Evolutionary conservation across 805 yeast genomes (phyloP).

Genomic region (Jamesozyma hellenica): DNA sequence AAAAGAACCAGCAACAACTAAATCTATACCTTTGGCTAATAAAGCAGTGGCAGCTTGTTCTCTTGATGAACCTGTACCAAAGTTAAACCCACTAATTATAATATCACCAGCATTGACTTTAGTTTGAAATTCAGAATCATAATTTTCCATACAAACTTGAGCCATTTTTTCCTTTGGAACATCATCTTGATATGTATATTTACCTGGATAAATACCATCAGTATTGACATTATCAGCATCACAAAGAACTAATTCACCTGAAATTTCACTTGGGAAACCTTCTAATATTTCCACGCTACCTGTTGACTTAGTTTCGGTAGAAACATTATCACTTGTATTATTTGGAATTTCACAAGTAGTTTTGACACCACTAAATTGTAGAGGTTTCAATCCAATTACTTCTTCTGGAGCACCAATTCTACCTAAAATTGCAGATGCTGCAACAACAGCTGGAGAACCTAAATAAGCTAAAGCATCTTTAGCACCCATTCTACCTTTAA

Average conservation of each 20-base stretch:
- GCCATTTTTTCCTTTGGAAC: slow-evolving; percentile 95
- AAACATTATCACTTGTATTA: slow-evolving; percentile 10
- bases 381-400: slow-evolving; percentile 50
- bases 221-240: slow-evolving; percentile 96
- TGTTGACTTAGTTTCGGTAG: slow-evolving; percentile 29
- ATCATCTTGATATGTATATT: slow-evolving; percentile 97
- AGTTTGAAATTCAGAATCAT: slow-evolving; percentile 75
- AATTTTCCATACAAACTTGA: slow-evolving; percentile 98
- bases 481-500: slow-evolving; percentile 98
- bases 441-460: slow-evolving; percentile 96
- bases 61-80: slow-evolving; percentile 97
- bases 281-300: slow-evolving; percentile 58
- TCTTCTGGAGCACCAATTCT: slow-evolving; percentile 89
- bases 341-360: slow-evolving; percentile 11
- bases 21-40: slow-evolving; percentile 81
- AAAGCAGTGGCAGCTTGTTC: slow-evolving; percentile 99
- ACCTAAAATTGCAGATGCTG: slow-evolving; percentile 95
- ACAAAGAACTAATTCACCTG: slow-evolving; percentile 87
- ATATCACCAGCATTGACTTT: slow-evolving; percentile 86
- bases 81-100: slow-evolving; percentile 83
- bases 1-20: slow-evolving; percentile 94
- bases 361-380: slow-evolving; percentile 41
- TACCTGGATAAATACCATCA: slow-evolving; percentile 98
- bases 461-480: slow-evolving; percentile 91
- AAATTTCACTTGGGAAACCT: slow-evolving; percentile 83